phyloP scores from a whole-genome alignment of 2,329 filamentous ascomycete genomes.

The Aspergillus glaucus region DNA sequence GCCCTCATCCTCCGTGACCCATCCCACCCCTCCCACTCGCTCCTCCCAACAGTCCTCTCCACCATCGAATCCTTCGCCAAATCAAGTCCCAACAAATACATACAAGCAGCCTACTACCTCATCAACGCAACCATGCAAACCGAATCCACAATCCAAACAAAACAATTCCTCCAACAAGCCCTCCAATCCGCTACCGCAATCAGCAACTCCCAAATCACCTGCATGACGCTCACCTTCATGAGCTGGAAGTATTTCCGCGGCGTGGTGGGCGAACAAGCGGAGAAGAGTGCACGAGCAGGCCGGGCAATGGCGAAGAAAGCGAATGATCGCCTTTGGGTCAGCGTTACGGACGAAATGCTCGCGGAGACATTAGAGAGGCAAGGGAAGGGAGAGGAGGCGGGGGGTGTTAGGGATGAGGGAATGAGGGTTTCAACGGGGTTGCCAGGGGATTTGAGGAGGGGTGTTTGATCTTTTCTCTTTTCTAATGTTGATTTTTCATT shows the following conservation, averaged over 20 bases:
- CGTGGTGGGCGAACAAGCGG: constrained; percentile 71
- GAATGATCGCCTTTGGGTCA: constrained; percentile 69
- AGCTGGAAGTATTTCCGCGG: constrained; percentile 73
- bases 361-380: constrained; percentile 68
- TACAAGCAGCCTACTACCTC: constrained; percentile 71
- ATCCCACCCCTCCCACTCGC: constrained; percentile 50
- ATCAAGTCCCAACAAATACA: constrained; percentile 65
- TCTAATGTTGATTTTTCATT: background rate
- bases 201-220: constrained; percentile 72
- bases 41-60: constrained; percentile 57
- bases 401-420: constrained; percentile 40
- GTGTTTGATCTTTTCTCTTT: constrained; percentile 7
- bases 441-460: constrained; percentile 30
- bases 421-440: constrained; percentile 33
- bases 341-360: constrained; percentile 72
- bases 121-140: constrained; percentile 63
- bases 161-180: constrained; percentile 68
- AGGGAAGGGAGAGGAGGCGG: constrained; percentile 54
- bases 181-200: constrained; percentile 63
- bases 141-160: constrained; percentile 67
- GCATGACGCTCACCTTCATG: constrained; percentile 80
- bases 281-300: constrained; percentile 68
- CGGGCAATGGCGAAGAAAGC: constrained; percentile 62
- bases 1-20: constrained; percentile 67
- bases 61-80: constrained; percentile 62